phyloP scores from a whole-genome alignment of 805 yeast species.

The Metschnikowia cerradonensis region DNA sequence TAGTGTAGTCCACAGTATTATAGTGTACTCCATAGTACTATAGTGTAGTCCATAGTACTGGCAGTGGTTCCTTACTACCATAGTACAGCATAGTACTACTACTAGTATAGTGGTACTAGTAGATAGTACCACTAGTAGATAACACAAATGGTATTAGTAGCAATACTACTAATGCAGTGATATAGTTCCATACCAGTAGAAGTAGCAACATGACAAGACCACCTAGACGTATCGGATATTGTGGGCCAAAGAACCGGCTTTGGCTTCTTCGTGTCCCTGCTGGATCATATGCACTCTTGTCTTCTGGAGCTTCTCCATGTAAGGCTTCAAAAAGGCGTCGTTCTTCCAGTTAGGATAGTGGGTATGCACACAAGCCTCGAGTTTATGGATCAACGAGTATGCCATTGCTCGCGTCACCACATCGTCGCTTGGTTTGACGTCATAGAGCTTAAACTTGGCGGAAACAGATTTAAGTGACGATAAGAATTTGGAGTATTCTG shows the following conservation, averaged over 20 bases:
- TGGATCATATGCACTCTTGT: slow-evolving; percentile 8
- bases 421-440: slow-evolving; percentile 1
- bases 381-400: slow-evolving; percentile 14
- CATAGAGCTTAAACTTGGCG: slow-evolving; percentile 27
- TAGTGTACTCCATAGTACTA: too few species aligned
- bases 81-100: too few species aligned
- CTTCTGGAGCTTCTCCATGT: slow-evolving; percentile 2
- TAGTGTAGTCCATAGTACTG: too few species aligned
- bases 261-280: not conserved
- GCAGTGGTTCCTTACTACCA: too few species aligned
- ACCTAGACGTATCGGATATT: not conserved
- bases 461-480: slow-evolving; percentile 31
- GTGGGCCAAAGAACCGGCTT: slow-evolving; percentile 3
- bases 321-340: not conserved
- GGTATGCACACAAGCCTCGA: slow-evolving; percentile 8
- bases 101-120: too few species aligned
- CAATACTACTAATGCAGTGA: too few species aligned
- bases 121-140: too few species aligned
- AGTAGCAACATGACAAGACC: too few species aligned
- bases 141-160: too few species aligned
- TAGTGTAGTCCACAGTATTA: too few species aligned
- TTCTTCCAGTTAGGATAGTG: slow-evolving; percentile 1
- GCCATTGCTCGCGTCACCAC: slow-evolving; percentile 14
- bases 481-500: slow-evolving; percentile 16
- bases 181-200: too few species aligned